Evolutionary conservation across 352 stramenopile species (phyloP), one percentile per base, ranked within the genome.

Genomic region (Pythium folliculosum): DNA sequence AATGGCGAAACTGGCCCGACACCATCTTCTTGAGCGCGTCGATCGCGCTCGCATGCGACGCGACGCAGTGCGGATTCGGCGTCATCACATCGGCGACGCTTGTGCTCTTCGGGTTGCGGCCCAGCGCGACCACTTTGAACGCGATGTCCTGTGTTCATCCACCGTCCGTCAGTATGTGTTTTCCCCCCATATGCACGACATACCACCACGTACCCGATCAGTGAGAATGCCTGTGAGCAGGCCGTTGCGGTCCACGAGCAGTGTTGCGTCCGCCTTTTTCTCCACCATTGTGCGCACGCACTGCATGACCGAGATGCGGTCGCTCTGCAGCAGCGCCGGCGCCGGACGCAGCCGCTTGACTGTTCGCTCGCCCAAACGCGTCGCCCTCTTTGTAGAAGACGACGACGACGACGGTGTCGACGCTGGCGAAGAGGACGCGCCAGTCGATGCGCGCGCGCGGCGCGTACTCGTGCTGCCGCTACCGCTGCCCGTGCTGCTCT

Each of bases 1-100:
- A 80, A 67, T 99, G 97, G 27, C 95, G 92, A 65, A 99, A 99
- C 50, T 95, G 85, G 4, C 88, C 88, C 50, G 97, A 96, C 30
- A 99, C 90, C 97, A 99, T 99, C 43, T 92, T 97, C 54, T 97
- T 92, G 23, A 99, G 83, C 9, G 97, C 97, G 66, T 99, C 96
- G 64, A 98, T 97, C 7, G 96, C 96, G 45, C 88, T 91, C 58
- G 97, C 95, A 60, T 93, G 90, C 56, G 91, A 88, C 19, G 82
- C 80, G 19, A 99, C 96, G 59, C 95, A 99, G 21, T 97, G 96
- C 51, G 95, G 96, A 72, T 98, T 97, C 8, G 84, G 76, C 16
- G 97, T 99, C 96, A 99, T 99, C 25, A 99, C 89, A 40, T 93
- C 80, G 32, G 80, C 72, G 19, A 97, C 92, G 40, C 77, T 73